Base-by-base conservation (phyloP, 306 rosid species). In the Canavalia ensiformis region DNA sequence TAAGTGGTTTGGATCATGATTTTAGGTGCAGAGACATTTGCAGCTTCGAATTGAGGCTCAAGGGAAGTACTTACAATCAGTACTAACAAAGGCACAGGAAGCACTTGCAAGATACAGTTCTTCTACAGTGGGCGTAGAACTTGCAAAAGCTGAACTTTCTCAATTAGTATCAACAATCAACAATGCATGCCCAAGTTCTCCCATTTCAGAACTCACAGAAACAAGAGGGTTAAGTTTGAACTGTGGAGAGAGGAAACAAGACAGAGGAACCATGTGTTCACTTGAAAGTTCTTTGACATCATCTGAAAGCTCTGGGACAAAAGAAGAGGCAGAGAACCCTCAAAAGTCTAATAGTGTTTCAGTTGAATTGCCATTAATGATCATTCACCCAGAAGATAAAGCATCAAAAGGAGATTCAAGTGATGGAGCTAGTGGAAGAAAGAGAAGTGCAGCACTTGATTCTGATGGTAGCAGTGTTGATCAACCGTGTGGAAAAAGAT, bases 11-110 rank as follows among this genome's bases (percentile, higher is more conserved):
- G 77, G 62, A 42, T 74, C 33, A 45, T 59, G 57, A 6, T 87
- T 80, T 67, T 86, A 92, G 95, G 97, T 94, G 10, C 98, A 94
- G 67, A 94, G 88, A 60, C 98, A 88, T 84, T 85, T 94, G 82
- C 98, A 94, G 90, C 84, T 91, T 79, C 72, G 93, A 73, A 91
- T 94, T 11, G 98, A 94, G 88, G 94, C 98, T 50, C 97, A 94
- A 84, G 98, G 97, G 78, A 94, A 91, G 86, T 94, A 94, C 72
- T 83, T 94, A 70, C 95, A 91, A 18, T 84, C 91, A 35, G 97
- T 94, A 3, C 85, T 94, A 11, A 87, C 80, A 82, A 94, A 91
- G 64, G 98, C 98, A 18, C 95, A 90, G 33, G 97, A 91, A 77
- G 77, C 95, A 77, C 89, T 94, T 49, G 74, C 92, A 8, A 93